Evolutionary conservation across 768 basidiomycete species (phyloP), one percentile per base, ranked within the genome.

Genomic region (Mycena polygramma): DNA sequence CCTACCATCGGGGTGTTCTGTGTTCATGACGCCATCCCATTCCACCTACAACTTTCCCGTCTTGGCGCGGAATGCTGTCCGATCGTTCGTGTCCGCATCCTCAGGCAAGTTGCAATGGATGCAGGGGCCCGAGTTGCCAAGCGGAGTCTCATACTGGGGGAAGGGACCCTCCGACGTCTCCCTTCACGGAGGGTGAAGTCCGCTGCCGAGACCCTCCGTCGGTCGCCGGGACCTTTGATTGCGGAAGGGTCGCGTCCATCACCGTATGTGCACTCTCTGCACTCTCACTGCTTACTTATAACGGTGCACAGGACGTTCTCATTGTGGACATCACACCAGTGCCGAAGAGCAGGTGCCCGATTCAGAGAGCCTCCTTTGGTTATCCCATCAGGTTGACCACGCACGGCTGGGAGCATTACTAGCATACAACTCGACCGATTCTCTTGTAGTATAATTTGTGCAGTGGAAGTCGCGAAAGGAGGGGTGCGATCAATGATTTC

Each of bases 181-280:
- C 24, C 52, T 41, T 41, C 19, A 15, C 24, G 67, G 54, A 68
- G 48, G 67, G 67, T 14, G 46, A 68, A 48, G 67, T 46, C 35
- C 53, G 37, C 17, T 68, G 67, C 36, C 45, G 54, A 13, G 67
- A 68, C 45, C 67, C 67, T 14, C 22, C n/a, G 5, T 62, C 67
- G 36, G 54, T 68, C 2, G 60, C 57, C 19, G 60, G 46, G 37
- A 68, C 45, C 36, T 68, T 68, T 30, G 55, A 63, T 15, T 68
- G 60, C 20, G 67, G 67, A 15, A 11, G 24, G 19, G 30, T 36
- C 13, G 46, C 41, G 22, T n/a, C 35, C 30, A 30, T 68, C 24
- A 14, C 7, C 0, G 59, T 37, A 39, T 57, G 45, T 49, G 41
- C 9, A 11, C 2, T 41, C 2, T 41, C 2, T 41, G 4, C 8